Base-by-base conservation (phyloP, 768 basidiomycete genomes). In the Leccinum variicolor region DNA sequence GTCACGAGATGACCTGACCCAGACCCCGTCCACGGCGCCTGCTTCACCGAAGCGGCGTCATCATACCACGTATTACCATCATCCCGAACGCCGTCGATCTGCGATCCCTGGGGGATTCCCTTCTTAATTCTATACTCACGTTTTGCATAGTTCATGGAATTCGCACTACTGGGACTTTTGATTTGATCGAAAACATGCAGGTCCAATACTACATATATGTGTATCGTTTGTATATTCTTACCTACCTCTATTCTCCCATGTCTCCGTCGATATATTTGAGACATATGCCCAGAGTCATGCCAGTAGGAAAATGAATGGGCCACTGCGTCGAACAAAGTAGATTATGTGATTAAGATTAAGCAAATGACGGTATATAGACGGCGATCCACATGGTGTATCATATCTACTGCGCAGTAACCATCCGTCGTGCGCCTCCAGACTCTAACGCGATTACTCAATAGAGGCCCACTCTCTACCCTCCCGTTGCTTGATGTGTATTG, bases 61-160 rank as follows among this genome's bases (percentile, higher is more conserved):
- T 28, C 87, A 90, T 69, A 81, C 83, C 33, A 92, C 89, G 26
- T 92, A 92, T 65, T 93, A 87, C 63, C 92, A 92, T 69, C 92
- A 92, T 70, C 92, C 92, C 0, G 92, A 94, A 66, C 78, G 77
- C 41, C 73, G 73, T 49, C 56, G 79, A 65, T 78, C 80, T 60
- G 66, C 71, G 0, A 76, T 87, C 56, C 87, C 86, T 5, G 87
- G 86, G 4, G 85, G 84, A 3, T 87, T 87, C 63, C 55, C 65
- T 49, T 57, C 66, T 2, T 70, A 50, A 66, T 28, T 17, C 11
- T 41, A 17, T 11, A 53, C 6, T 4, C 31, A 25, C 31, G 10
- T n/a, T 45, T 50, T 46, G n/a, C 39, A 31, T 62, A 8, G 2
- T 34, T 9, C 17, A 48, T 15, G 45, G 45, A 46, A 23, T 46